phyloP scores from a whole-genome alignment of 2,329 filamentous ascomycete genomes.

The Penicillium sp. region DNA sequence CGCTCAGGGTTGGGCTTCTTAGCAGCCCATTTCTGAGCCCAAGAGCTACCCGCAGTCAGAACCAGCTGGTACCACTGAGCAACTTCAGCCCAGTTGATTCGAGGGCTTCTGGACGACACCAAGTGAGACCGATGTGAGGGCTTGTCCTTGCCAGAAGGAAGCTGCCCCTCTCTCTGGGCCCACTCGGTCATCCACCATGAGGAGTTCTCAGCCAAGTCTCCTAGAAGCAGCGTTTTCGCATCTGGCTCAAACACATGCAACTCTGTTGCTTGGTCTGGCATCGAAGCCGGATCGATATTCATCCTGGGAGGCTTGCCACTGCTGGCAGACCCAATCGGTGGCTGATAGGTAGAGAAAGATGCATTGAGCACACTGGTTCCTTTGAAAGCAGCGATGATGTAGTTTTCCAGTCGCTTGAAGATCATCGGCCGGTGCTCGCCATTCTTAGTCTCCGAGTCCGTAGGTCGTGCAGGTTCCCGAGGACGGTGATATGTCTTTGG shows the following conservation, averaged over 20 bases:
- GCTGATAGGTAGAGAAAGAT: slow-evolving; percentile 62
- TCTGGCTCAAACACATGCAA: slow-evolving; percentile 60
- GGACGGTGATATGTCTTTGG: slow-evolving; percentile 20
- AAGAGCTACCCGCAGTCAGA: slow-evolving; percentile 62
- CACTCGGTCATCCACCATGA: slow-evolving; percentile 72
- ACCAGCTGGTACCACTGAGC: slow-evolving; percentile 70
- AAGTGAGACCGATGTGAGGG: slow-evolving; percentile 26
- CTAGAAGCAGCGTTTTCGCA: slow-evolving; percentile 67
- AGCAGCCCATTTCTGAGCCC: slow-evolving; percentile 58
- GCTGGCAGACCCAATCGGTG: slow-evolving; percentile 41
- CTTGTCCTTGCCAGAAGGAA: slow-evolving; percentile 34
- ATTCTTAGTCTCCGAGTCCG: slow-evolving; percentile 38
- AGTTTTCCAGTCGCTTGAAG: slow-evolving; percentile 74
- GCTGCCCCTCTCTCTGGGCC: slow-evolving; percentile 31
- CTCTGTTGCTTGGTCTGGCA: slow-evolving; percentile 27
- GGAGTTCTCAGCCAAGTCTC: slow-evolving; percentile 74
- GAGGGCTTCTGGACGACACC: slow-evolving; percentile 59
- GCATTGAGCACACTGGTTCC: slow-evolving; percentile 68
- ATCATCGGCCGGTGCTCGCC: slow-evolving; percentile 47
- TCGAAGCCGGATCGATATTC: slow-evolving; percentile 29
- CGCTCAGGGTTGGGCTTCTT: slow-evolving; percentile 40
- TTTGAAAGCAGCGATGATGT: slow-evolving; percentile 64
- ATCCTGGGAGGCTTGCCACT: slow-evolving; percentile 41
- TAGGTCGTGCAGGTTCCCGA: slow-evolving; percentile 17
- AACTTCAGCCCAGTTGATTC: slow-evolving; percentile 70